These are phyloP conservation scores for Candida schatavii DNA, from an alignment of 805 yeast species.

Conservation along the genomic window DNA sequence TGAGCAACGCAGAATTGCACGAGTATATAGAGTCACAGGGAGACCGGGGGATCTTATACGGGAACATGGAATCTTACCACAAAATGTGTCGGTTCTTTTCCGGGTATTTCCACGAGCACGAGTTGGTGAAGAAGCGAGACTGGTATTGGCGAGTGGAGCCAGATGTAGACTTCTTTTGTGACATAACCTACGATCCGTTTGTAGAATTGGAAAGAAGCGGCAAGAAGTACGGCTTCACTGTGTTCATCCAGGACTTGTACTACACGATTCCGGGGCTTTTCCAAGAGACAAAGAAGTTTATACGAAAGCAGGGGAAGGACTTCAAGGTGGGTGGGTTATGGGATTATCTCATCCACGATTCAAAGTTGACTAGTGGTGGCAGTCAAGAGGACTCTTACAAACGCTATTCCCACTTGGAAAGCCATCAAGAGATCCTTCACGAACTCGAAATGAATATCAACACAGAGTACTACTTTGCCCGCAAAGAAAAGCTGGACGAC, in stretches of 20 bases:
- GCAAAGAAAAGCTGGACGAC: constrained; percentile 26
- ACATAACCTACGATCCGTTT: constrained; percentile 89
- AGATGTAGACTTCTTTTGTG: constrained; percentile 85
- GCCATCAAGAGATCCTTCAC: constrained; percentile 17
- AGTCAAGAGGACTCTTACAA: constrained; percentile 10
- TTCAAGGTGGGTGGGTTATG: constrained; percentile 62
- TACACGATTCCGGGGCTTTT: constrained; percentile 83
- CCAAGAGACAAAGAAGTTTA: constrained; percentile 64
- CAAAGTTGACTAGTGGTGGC: constrained; percentile 20
- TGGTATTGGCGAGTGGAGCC: constrained; percentile 99
- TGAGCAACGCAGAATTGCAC: constrained; percentile 42
- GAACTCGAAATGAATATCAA: constrained; percentile 27
- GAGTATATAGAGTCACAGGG: constrained; percentile 73
- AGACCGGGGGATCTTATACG: constrained; percentile 81
- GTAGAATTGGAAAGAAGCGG: constrained; percentile 64
- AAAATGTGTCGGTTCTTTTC: constrained; percentile 94
- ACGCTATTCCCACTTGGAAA: constrained; percentile 21
- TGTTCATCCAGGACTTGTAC: constrained; percentile 71
- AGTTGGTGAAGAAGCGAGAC: constrained; percentile 62
- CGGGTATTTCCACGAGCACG: constrained; percentile 79
- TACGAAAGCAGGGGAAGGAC: constrained; percentile 36
- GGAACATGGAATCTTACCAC: constrained; percentile 78
- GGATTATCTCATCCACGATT: constrained; percentile 55
- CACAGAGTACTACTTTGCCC: constrained; percentile 20
- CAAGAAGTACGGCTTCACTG: constrained; percentile 83